These are phyloP conservation scores for Mortierella antarctica DNA, from an alignment of 192 early-diverging fungal genomes.

Conservation along the genomic window DNA sequence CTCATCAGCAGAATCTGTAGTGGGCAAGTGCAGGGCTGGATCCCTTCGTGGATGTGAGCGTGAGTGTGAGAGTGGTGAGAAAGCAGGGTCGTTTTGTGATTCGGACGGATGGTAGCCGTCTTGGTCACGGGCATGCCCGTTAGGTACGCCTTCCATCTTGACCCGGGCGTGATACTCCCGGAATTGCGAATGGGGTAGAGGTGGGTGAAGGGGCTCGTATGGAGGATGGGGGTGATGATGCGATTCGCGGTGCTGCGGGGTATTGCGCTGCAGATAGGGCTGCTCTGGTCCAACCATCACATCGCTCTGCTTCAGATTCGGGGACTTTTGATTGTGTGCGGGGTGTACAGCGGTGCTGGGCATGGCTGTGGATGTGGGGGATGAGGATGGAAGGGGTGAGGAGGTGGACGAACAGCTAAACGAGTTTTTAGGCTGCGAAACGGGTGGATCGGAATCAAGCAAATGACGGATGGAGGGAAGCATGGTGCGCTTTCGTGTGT, in stretches of 20 bases:
- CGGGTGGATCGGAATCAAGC: constrained; percentile 19
- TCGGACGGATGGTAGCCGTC: no score
- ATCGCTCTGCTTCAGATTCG: constrained; percentile 7
- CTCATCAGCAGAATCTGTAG: no score
- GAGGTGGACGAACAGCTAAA: neutral
- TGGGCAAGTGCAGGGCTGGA: no score
- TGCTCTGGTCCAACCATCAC: neutral
- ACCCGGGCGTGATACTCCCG: no score
- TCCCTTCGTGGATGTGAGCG: no score
- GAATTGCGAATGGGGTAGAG: neutral
- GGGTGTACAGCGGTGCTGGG: constrained; percentile 1
- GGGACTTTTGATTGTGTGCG: neutral
- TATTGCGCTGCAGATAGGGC: constrained; percentile 1
- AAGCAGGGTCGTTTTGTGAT: no score
- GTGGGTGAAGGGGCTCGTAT: constrained; percentile 15
- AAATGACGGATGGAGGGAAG: constrained; percentile 46
- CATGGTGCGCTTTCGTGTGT: constrained; percentile 17
- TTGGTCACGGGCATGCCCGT: no score
- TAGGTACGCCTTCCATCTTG: no score
- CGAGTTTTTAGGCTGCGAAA: neutral
- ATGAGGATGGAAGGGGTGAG: neutral
- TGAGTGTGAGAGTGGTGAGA: no score
- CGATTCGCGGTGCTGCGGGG: neutral
- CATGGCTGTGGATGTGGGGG: neutral
- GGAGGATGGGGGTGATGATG: constrained; percentile 9